These are phyloP conservation scores for Brassica balearica DNA, from an alignment of 441 rosid genomes.

Conservation along the genomic window DNA sequence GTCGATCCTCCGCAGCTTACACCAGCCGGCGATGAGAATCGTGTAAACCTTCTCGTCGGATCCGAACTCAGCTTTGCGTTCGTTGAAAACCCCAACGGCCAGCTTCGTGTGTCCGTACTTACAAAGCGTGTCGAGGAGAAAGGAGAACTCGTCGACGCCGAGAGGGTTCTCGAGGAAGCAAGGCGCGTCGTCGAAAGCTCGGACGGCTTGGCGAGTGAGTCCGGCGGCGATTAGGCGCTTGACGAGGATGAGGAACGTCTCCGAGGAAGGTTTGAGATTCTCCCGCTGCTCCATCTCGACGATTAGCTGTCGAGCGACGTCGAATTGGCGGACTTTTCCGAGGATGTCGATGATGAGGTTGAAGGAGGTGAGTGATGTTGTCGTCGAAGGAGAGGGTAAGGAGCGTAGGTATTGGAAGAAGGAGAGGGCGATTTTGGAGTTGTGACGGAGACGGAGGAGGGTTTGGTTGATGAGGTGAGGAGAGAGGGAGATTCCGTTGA, in stretches of 20 bases:
- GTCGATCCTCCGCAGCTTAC: slow-evolving; percentile 72
- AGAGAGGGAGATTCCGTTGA: slow-evolving; percentile 74
- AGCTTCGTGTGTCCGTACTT: slow-evolving; percentile 78
- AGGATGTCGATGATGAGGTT: slow-evolving; percentile 82
- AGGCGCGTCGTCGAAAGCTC: slow-evolving; percentile 75
- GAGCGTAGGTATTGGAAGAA: slow-evolving; percentile 75
- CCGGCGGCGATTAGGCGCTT: slow-evolving; percentile 80
- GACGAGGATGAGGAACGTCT: slow-evolving; percentile 67
- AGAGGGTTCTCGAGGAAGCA: slow-evolving; percentile 48
- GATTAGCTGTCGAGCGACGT: slow-evolving; percentile 75
- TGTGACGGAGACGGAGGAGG: slow-evolving; percentile 88
- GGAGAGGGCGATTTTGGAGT: slow-evolving; percentile 80
- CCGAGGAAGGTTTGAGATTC: slow-evolving; percentile 45
- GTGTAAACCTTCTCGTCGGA: slow-evolving; percentile 64
- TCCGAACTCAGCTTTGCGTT: slow-evolving; percentile 51
- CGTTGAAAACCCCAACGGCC: slow-evolving; percentile 68
- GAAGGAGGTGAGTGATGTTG: slow-evolving; percentile 55
- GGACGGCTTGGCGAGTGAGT: slow-evolving; percentile 82
- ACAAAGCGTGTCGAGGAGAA: slow-evolving; percentile 74
- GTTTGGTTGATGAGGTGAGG: slow-evolving; percentile 73
- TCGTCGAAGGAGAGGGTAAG: slow-evolving; percentile 51
- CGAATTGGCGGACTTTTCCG: slow-evolving; percentile 76
- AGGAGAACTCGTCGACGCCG: slow-evolving; percentile 47
- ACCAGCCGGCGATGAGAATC: slow-evolving; percentile 79
- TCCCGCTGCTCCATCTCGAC: slow-evolving; percentile 66